A percentile compares a stretch with the other conserved stretches of the same genome.
Conservation (phyloP, 257 asterid genomes). For the Paraleonurus japonicus region DNA sequence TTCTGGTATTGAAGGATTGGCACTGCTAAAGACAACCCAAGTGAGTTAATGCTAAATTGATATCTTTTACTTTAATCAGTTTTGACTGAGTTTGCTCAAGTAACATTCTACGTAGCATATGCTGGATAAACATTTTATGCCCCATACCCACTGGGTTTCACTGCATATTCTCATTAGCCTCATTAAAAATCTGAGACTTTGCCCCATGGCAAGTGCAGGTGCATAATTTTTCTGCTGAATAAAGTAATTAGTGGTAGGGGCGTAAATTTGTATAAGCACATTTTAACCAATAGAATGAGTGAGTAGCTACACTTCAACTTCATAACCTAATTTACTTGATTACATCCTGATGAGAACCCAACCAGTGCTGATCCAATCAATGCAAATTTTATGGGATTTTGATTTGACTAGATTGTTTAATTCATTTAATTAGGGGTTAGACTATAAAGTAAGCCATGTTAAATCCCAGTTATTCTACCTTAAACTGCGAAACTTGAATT, state of each 20-base stretch:
- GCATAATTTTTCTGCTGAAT: not conserved
- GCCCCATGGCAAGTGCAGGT: not conserved
- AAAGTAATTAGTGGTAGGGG: not conserved
- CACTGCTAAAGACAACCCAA: conserved; percentile 88
- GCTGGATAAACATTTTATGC: not conserved
- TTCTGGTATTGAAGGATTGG: conserved; percentile 83
- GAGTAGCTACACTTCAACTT: not conserved
- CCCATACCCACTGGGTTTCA: not conserved
- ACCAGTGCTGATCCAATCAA: no score
- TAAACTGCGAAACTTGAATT: conserved; percentile 6
- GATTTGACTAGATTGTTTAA: no score
- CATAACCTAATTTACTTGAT: not conserved
- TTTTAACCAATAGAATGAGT: not conserved
- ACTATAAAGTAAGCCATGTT: not conserved
- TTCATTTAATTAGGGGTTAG: no score
- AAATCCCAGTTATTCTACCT: not conserved
- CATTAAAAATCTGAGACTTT: not conserved
- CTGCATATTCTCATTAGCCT: conserved; percentile 1
- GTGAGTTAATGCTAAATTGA: conserved; percentile 39
- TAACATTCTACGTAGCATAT: not conserved
- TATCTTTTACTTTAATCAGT: conserved; percentile 14
- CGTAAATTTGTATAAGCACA: not conserved
- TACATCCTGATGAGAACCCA: no score
- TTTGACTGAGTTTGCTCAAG: conserved; percentile 6
- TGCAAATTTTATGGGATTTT: no score